A percentile compares a stretch with the other conserved stretches of the same genome.
Evolutionary conservation across 2,329 filamentous ascomycete genomes (phyloP).

Genomic region (Gyromitra esculenta): DNA sequence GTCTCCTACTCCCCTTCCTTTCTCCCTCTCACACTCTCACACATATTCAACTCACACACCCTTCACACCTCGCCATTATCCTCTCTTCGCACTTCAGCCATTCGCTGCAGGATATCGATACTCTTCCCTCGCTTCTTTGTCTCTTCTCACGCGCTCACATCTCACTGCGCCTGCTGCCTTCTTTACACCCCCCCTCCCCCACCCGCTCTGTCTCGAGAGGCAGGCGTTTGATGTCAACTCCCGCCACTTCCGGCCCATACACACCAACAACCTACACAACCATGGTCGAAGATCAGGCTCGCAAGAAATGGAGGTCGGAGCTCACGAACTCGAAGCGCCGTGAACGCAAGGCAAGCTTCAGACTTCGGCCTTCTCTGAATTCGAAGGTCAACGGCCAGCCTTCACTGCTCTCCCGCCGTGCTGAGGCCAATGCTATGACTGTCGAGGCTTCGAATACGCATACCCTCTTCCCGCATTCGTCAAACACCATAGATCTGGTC

Average conservation of each 20-base stretch:
- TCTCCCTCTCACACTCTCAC: slow-evolving; percentile 23
- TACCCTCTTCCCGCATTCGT: slow-evolving; percentile 48
- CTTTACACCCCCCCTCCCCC: background rate
- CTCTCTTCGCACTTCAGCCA: slow-evolving; percentile 12
- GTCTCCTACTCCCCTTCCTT: slow-evolving; percentile 17
- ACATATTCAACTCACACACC: slow-evolving; percentile 8
- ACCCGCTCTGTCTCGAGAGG: slow-evolving; percentile 39
- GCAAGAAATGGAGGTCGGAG: slow-evolving; percentile 51
- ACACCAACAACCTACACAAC: slow-evolving; percentile 39
- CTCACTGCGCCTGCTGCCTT: slow-evolving; percentile 30
- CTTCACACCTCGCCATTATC: slow-evolving; percentile 11
- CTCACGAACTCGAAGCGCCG: slow-evolving; percentile 46
- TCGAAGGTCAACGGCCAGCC: slow-evolving; percentile 42
- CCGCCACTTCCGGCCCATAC: slow-evolving; percentile 36
- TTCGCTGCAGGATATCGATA: slow-evolving; percentile 35
- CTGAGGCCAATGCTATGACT: slow-evolving; percentile 47
- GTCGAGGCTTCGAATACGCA: slow-evolving; percentile 49
- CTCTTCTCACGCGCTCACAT: slow-evolving; percentile 43
- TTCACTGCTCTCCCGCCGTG: slow-evolving; percentile 49
- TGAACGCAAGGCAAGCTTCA: slow-evolving; percentile 48
- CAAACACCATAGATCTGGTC: slow-evolving; percentile 51
- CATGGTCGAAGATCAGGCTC: slow-evolving; percentile 50
- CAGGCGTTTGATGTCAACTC: slow-evolving; percentile 50
- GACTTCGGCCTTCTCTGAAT: slow-evolving; percentile 41
- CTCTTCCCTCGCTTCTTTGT: slow-evolving; percentile 42